Base-by-base conservation (phyloP, 345 rosid genomes). In the Linum trigynum region DNA sequence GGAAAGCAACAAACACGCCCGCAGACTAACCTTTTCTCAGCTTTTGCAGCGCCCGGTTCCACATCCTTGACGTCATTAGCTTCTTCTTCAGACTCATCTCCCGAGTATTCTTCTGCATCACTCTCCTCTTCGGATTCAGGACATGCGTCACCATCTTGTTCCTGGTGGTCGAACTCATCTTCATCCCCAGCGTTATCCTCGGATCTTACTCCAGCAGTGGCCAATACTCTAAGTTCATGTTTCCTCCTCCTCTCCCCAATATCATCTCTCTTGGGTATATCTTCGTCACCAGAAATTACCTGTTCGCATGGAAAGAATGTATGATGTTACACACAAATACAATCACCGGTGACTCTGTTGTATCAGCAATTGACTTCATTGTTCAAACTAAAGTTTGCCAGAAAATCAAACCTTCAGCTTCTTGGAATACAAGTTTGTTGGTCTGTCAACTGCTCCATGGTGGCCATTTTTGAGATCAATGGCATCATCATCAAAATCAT, bases 221-320 rank as follows among this genome's bases (percentile, higher is more conserved):
- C 85, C 75, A 92, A 77, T 63, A 90, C 91, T 78, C 83, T 79
- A 36, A 90, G 83, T 76, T 92, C 98, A 71, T 82, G 82, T 69
- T 86, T 87, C 79, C 91, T 85, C 74, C 97, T 85, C 73, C 97
- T 81, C 77, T 90, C 97, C 70, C 98, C 98, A 69, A 92, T 86
- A 72, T 92, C 97, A 79, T 92, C 98, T 67, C 98, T 78, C 79
- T 61, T 83, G 0, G 96, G 98, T 67, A 91, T 69, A 79, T 91
- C 96, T 74, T 87, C 96, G 67, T 89, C 97, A 64, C 98, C 97
- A 36, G 85, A 87, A 63, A 92, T 63, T 70, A 78, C 80, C 98
- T 89, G 68, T 60, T 57, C 59, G 43, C 56, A 63, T 70, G 38
- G 9, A 59, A 40, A 50, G 59, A 55, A 40, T 48, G 63, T 48